Evolutionary conservation across 768 basidiomycete genomes (phyloP), one percentile per base, ranked within the genome.

Genomic region (Serpula lacrymans): DNA sequence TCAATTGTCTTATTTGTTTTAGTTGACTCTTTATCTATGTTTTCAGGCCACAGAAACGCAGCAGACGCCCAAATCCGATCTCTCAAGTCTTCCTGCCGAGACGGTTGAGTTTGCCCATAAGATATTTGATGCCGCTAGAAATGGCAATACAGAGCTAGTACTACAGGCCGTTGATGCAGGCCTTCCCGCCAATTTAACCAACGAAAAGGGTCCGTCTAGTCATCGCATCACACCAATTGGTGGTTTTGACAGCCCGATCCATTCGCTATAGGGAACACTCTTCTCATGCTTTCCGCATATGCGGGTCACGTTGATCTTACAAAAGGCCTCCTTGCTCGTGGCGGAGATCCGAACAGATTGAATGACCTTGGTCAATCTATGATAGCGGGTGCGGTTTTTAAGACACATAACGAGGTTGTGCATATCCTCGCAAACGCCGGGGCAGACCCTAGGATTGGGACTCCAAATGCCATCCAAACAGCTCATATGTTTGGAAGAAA

Each of bases 251-350:
- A 37, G 38, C 17, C 38, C 13, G 37, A 26, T 28, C 26, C 6
- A 9, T 13, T 6, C 26, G 10, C 9, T 26, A 24, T 52, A 82
- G 87, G 88, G 16, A 88, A 89, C 56, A 85, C 84, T 4, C 66
- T 90, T 5, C 64, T 89, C 39, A 89, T 89, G 84, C 74, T 88
- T 37, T 80, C 82, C 3, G 75, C 86, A 2, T 89, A 89, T 53
- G 64, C 77, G 16, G 86, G 86, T 1, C 82, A 88, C 49, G 58
- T 64, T 0, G 62, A 69, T 2, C 73, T 84, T 14, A 64, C 75
- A 2, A 64, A 64, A 33, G 70, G 69, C 11, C 70, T 90, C 20
- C 59, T 88, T 34, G 50, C 61, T 5, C 69, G 72, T 24, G 74
- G 75, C 2, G 84, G 77, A 27, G 83, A 88, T 57, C 76, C 80